Evolutionary conservation across 495 filamentous ascomycete genomes (phyloP).

Genomic region (Daldinia caldariorum): DNA sequence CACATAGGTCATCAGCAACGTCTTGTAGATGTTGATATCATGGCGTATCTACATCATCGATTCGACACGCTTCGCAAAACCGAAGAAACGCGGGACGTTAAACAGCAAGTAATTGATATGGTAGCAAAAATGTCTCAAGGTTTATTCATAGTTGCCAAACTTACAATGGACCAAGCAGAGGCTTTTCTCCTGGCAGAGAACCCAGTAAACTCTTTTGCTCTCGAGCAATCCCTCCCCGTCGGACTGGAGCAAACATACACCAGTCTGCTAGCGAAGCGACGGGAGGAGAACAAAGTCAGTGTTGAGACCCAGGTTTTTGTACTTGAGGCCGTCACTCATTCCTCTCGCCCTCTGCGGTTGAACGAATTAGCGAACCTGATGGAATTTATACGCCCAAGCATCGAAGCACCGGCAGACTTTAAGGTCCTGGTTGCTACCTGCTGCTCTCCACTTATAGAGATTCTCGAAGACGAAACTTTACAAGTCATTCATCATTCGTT

Average conservation of each 20-base stretch:
- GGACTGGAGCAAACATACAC: not conserved
- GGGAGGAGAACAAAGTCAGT: not conserved
- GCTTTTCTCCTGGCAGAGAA: not conserved
- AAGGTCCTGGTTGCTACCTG: not conserved
- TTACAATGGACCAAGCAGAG: constrained; percentile 2
- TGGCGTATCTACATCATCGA: not conserved
- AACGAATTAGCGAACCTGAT: not conserved
- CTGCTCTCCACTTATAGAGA: not conserved
- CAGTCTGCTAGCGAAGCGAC: not conserved
- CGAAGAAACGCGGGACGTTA: not conserved
- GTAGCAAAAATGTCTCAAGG: constrained; percentile 3
- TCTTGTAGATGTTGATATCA: not conserved
- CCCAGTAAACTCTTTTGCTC: not conserved
- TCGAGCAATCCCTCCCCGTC: not conserved
- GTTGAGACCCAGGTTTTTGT: not conserved
- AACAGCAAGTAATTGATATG: not conserved
- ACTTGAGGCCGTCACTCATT: not conserved
- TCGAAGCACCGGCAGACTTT: not conserved
- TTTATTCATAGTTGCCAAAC: not conserved
- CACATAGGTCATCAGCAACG: not conserved
- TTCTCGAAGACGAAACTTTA: not conserved
- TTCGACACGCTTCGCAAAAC: not conserved
- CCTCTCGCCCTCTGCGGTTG: not conserved
- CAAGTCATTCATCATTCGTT: constrained; percentile 1
- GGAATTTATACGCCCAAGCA: not conserved